Conservation (phyloP, 179 eudicot species). For the Heliamphora pulchella region DNA sequence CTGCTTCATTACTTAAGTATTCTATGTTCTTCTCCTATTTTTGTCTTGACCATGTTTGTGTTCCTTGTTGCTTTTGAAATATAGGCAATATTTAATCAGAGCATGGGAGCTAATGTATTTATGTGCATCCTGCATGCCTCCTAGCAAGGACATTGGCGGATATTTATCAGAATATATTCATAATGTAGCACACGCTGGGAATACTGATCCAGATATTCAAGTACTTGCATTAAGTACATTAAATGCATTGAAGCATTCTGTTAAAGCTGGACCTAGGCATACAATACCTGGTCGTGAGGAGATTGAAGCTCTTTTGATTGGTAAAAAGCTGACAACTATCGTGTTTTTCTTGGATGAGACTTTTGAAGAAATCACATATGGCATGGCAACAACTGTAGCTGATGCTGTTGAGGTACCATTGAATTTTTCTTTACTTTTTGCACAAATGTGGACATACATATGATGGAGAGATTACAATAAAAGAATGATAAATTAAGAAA, state of each 20-base stretch:
- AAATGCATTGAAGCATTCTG: constrained; percentile 79
- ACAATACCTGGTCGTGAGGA: constrained; percentile 88
- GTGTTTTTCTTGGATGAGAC: constrained; percentile 99
- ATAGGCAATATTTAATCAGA: constrained; percentile 63
- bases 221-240: constrained; percentile 73
- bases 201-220: constrained; percentile 66
- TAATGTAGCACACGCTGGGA: constrained; percentile 62
- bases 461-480: neutral
- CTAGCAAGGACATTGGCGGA: constrained; percentile 92
- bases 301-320: constrained; percentile 84
- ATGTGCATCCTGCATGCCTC: constrained; percentile 99
- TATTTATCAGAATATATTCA: constrained; percentile 90
- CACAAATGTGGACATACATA: neutral
- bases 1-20: constrained; percentile 8
- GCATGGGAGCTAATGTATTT: constrained; percentile 97
- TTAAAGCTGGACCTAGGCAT: constrained; percentile 93
- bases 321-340: constrained; percentile 84
- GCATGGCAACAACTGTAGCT: constrained; percentile 93
- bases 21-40: neutral
- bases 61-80: constrained; percentile 19
- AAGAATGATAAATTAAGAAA: neutral
- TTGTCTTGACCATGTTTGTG: neutral
- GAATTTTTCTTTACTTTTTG: constrained; percentile 7
- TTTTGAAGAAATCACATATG: constrained; percentile 93
- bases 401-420: constrained; percentile 88